These are phyloP conservation scores for Kondoa subrosea DNA, from an alignment of 768 basidiomycete genomes.

Conservation along the genomic window DNA sequence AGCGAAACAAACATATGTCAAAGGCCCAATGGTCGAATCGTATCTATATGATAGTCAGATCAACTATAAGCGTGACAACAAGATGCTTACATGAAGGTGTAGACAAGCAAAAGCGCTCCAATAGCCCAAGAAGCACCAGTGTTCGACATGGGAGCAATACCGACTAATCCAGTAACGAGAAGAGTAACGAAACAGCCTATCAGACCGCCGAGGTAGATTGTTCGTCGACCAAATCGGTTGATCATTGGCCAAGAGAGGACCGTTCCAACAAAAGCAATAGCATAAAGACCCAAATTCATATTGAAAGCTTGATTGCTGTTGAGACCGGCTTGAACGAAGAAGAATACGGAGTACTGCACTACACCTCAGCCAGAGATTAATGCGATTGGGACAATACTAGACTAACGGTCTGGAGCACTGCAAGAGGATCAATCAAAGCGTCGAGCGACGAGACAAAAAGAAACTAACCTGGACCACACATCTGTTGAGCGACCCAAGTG, in stretches of 20 bases:
- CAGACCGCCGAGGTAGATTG: conserved; percentile 33
- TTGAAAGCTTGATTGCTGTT: conserved; percentile 22
- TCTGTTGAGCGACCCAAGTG: conserved; percentile 29
- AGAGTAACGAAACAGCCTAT: conserved; percentile 28
- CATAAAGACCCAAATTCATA: conserved; percentile 23
- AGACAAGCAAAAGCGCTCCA: conserved; percentile 31
- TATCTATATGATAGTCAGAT: neutral
- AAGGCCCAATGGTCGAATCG: neutral
- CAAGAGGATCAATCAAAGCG: neutral
- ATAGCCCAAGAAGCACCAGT: conserved; percentile 27
- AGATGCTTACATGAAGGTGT: conserved; percentile 29
- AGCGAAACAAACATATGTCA: neutral
- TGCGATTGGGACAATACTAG: no score
- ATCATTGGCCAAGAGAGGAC: conserved; percentile 32
- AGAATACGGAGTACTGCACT: conserved; percentile 9
- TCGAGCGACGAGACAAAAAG: neutral
- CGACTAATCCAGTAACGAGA: conserved; percentile 31
- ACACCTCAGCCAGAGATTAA: conserved; percentile 25
- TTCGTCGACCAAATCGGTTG: conserved; percentile 31
- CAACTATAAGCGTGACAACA: neutral
- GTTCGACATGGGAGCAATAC: conserved; percentile 16
- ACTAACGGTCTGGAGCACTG: neutral
- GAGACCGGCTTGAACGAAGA: conserved; percentile 26
- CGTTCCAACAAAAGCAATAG: conserved; percentile 31
- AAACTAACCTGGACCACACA: neutral